These are phyloP conservation scores for Prototheca cutis DNA, from an alignment of 163 green algal species.

Conservation along the genomic window DNA sequence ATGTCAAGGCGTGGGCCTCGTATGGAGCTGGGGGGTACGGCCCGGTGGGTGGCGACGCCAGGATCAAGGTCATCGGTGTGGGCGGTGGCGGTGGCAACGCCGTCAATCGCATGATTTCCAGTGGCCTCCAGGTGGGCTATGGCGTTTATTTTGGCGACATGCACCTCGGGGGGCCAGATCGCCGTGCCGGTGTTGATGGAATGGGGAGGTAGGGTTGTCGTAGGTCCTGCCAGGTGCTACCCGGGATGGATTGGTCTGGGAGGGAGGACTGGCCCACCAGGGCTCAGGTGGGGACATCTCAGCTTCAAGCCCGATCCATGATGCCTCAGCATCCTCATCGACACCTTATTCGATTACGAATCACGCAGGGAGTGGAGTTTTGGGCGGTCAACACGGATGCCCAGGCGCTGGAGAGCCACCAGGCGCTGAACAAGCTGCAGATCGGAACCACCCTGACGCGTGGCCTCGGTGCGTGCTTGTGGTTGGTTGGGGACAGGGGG, in stretches of 20 bases:
- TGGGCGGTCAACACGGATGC: slow-evolving; percentile 83
- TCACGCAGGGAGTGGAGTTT: slow-evolving; percentile 80
- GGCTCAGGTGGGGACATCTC: too few species aligned
- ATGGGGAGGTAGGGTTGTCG: too few species aligned
- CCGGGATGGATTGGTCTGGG: too few species aligned
- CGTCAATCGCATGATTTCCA: slow-evolving; percentile 67
- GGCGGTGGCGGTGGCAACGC: slow-evolving; percentile 67
- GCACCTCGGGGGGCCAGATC: too few species aligned
- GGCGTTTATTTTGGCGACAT: too few species aligned
- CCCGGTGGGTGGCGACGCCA: slow-evolving; percentile 34
- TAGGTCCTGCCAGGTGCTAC: too few species aligned
- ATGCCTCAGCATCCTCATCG: too few species aligned
- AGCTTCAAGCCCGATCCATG: too few species aligned
- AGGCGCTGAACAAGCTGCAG: slow-evolving; percentile 60
- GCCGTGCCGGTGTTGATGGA: too few species aligned
- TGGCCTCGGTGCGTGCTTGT: slow-evolving; percentile 53
- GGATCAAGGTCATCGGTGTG: slow-evolving; percentile 70
- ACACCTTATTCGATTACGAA: too few species aligned
- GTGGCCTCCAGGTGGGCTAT: slow-evolving; percentile 45
- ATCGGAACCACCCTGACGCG: slow-evolving; percentile 63
- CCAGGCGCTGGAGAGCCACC: slow-evolving; percentile 62
- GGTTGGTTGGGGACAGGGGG: not conserved
- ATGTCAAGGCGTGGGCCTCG: not conserved
- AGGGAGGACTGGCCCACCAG: too few species aligned
- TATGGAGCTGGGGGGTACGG: slow-evolving; percentile 8